Percentiles rank a stretch among this genome's conserved stretches.
These are phyloP conservation scores for Nemophila menziesii DNA, from an alignment of 257 asterid species.

Conservation along the genomic window DNA sequence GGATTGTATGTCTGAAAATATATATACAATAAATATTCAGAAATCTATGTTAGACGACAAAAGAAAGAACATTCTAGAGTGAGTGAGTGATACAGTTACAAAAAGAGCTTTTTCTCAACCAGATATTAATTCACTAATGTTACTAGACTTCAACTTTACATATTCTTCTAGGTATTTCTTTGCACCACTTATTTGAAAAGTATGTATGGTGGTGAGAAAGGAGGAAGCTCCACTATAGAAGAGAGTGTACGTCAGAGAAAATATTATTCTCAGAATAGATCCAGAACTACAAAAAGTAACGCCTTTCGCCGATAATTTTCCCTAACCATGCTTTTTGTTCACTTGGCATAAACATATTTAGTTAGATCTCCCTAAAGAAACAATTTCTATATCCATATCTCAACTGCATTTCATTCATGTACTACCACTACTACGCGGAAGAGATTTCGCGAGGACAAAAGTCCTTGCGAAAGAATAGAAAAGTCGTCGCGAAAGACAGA, in stretches of 20 bases:
- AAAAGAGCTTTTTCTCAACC: conserved; percentile 86
- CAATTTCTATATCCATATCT: no score
- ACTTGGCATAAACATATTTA: no score
- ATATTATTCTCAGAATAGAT: conserved; percentile 64
- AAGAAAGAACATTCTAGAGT: neutral
- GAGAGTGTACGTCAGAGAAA: conserved; percentile 91
- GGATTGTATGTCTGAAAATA: conserved; percentile 55
- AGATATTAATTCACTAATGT: conserved; percentile 52
- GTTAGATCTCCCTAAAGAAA: no score
- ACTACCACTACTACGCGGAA: no score
- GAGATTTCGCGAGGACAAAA: no score
- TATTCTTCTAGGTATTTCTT: conserved; percentile 71
- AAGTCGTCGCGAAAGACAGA: no score
- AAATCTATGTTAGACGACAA: conserved; percentile 1
- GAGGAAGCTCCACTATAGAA: conserved; percentile 87
- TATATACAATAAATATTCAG: neutral
- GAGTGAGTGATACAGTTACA: conserved; percentile 31
- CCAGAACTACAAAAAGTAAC: conserved; percentile 48
- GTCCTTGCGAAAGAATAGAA: no score
- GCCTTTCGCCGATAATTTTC: conserved; percentile 73
- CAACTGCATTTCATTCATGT: no score
- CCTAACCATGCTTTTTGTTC: no score
- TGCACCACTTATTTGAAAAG: no score
- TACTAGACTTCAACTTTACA: conserved; percentile 55
- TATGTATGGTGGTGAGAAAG: no score